phyloP scores from a whole-genome alignment of 352 stramenopile genomes.

The Blastocystis hominis region DNA sequence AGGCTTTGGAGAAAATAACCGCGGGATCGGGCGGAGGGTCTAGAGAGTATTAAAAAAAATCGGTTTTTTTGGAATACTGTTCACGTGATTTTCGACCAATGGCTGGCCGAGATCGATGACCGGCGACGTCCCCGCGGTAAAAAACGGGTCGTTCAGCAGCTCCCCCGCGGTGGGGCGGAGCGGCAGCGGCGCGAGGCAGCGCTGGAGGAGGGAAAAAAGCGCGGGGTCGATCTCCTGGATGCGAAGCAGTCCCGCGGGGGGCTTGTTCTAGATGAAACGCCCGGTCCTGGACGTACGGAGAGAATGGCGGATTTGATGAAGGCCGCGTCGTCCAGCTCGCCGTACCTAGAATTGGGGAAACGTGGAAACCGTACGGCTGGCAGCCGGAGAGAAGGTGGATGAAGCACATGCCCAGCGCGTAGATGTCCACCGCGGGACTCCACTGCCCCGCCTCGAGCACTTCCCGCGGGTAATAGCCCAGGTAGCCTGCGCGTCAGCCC shows the following conservation, averaged over 20 bases:
- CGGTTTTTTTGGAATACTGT: not conserved
- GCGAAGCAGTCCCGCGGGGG: not conserved
- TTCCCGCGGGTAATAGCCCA: conserved; percentile 18
- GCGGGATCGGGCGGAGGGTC: not conserved
- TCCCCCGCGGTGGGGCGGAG: not conserved
- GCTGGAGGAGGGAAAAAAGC: not conserved
- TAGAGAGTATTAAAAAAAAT: not conserved
- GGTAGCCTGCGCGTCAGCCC: not conserved
- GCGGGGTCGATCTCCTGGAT: not conserved
- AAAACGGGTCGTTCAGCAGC: conserved; percentile 13
- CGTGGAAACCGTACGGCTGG: not conserved
- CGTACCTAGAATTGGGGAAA: not conserved
- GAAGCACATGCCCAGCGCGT: conserved; percentile 18
- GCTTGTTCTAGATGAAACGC: not conserved
- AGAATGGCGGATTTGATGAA: not conserved
- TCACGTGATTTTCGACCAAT: not conserved
- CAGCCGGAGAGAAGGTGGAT: conserved; percentile 34
- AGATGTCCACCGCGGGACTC: conserved; percentile 40
- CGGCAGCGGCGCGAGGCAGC: not conserved
- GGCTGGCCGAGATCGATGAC: not conserved
- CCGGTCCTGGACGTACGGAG: not conserved
- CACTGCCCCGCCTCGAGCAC: not conserved
- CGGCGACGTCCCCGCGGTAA: not conserved
- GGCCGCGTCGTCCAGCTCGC: not conserved
- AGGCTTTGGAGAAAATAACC: not conserved